These are phyloP conservation scores for Dianthus caryophyllus DNA, from an alignment of 148 eudicot species.

Conservation along the genomic window DNA sequence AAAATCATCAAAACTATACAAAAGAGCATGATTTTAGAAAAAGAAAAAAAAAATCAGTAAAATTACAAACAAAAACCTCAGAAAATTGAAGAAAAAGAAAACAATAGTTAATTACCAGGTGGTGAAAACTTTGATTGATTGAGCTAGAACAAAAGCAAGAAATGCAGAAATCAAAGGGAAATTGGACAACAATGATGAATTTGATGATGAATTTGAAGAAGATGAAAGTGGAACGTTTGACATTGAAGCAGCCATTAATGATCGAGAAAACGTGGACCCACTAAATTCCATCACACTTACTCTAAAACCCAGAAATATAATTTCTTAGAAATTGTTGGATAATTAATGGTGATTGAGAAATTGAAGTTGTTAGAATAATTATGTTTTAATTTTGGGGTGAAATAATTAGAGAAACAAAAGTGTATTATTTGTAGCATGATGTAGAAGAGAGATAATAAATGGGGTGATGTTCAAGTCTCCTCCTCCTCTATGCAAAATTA, in stretches of 20 bases:
- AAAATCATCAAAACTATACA: neutral
- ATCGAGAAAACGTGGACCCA: too few species aligned
- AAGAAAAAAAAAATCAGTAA: too few species aligned
- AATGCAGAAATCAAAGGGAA: slow-evolving; percentile 55
- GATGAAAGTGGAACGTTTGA: neutral
- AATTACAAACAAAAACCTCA: neutral
- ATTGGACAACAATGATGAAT: neutral
- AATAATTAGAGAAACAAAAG: too few species aligned
- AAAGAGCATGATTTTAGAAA: neutral
- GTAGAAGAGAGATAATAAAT: neutral
- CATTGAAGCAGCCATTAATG: neutral
- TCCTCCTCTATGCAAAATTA: neutral
- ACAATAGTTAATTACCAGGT: slow-evolving; percentile 42
- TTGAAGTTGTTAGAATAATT: neutral
- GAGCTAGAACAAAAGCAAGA: slow-evolving; percentile 60
- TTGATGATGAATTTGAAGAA: neutral
- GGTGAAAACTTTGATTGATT: slow-evolving; percentile 49
- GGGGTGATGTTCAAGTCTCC: neutral
- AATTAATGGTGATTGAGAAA: neutral
- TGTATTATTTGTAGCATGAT: too few species aligned
- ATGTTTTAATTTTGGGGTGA: too few species aligned
- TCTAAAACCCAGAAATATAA: too few species aligned
- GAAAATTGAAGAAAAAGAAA: too few species aligned
- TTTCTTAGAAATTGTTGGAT: too few species aligned
- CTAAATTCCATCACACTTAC: too few species aligned